Evolutionary conservation across 179 eudicot species (phyloP), one percentile per base, ranked within the genome.

Genomic region (Beta lomatogona): DNA sequence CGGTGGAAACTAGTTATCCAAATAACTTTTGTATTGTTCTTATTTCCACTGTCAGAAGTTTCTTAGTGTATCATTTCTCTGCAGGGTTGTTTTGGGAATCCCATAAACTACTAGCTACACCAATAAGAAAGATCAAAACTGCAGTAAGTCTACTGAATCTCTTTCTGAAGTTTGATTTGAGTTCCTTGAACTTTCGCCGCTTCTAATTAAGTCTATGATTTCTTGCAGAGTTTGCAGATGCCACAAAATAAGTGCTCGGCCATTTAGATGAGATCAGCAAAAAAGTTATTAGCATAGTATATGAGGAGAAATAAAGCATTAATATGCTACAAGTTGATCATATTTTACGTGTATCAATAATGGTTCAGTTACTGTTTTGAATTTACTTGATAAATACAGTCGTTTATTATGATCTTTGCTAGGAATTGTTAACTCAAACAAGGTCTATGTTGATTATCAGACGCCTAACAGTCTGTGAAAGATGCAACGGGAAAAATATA

Each of bases 151-250:
- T 25, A 19, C 63, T 74, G 12, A 48, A 4, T 5, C 68, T 21
- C 9, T 16, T 75, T 48, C 69, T 61, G 10, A 73, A 14, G 15
- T 63, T 6, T 52, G 21, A 73, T 18, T n/a, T 36, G 6, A 50
- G 25, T n/a, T 10, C 10, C 6, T 80, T 73, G 48, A 60, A 22
- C 52, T 36, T 55, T 36, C 13, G n/a, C 8, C 8, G 64, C 58
- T 46, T 46, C 53, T 60, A 22, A 75, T 36, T 36, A 36, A 36
- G 48, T 21, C 52, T 28, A 22, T 81, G 76, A 2, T 41, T 75
- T 75, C 52, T 10, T 81, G 75, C 79, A 57, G 67, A 76, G 22
- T 44, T 52, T 74, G 67, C 79, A 67, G 69, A 52, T 66, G 28
- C 3, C 12, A 4, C 69, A n/a, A 75, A 81, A 55, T 71, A 67